Evolutionary conservation across 345 rosid genomes (phyloP).

Genomic region (Cochlearia excelsa): DNA sequence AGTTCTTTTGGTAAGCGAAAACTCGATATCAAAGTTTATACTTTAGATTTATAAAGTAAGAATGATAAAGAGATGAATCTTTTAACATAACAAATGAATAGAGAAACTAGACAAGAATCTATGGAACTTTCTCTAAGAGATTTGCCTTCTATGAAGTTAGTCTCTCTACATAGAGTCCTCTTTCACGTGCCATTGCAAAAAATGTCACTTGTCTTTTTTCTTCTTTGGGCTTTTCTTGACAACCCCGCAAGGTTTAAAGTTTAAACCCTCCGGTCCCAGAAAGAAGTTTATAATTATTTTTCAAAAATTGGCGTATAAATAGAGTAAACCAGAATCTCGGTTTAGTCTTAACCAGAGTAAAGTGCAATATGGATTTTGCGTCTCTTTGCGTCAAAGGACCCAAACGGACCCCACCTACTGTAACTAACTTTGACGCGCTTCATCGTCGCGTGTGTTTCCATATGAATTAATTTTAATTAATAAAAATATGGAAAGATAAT

Average conservation of each 20-base stretch:
- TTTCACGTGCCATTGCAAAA: too few species aligned
- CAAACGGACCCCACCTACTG: conserved; percentile 31
- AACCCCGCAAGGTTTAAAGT: conserved; percentile 31
- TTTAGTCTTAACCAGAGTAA: conserved; percentile 21
- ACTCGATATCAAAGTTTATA: too few species aligned
- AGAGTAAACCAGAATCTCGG: conserved; percentile 20
- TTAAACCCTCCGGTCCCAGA: conserved; percentile 3
- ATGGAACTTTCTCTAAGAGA: too few species aligned
- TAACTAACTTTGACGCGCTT: conserved; percentile 17
- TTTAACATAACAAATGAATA: too few species aligned
- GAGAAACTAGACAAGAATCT: too few species aligned
- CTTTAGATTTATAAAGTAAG: too few species aligned
- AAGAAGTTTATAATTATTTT: conserved; percentile 20
- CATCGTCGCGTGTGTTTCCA: neutral
- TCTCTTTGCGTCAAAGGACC: conserved; percentile 35
- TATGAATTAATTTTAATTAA: neutral
- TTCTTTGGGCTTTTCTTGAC: conserved; percentile 25
- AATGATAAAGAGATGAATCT: too few species aligned
- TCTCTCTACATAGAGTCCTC: too few species aligned
- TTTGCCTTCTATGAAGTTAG: too few species aligned
- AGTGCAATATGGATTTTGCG: conserved; percentile 31
- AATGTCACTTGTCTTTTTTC: too few species aligned
- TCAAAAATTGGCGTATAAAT: conserved; percentile 8
- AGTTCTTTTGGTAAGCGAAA: too few species aligned
- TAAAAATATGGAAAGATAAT: too few species aligned